Evolutionary conservation across 2,329 filamentous ascomycete genomes (phyloP), one percentile per base, ranked within the genome.

Genomic region (Huntiella bhutanensis): DNA sequence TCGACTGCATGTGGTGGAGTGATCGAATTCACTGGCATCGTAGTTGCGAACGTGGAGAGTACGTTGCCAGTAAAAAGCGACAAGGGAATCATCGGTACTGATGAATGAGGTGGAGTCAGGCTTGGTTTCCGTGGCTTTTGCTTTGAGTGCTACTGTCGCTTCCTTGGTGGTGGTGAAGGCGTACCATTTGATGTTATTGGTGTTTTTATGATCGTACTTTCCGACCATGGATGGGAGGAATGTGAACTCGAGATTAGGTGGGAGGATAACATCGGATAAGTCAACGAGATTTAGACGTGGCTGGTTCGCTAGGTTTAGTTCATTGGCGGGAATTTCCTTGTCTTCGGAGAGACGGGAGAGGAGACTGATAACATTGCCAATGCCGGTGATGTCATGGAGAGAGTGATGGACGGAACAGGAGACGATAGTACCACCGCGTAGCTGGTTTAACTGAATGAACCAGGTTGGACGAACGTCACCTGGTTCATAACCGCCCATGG

Each of bases 11-110:
- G 10, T 32, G 11, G 16, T 33, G 35, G 19, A 19, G 37, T 16
- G 22, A 6, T 28, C 7, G 7, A 28, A 10, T 16, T 43, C 41
- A 36, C 12, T 36, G 12, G 7, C 4, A 10, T 36, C 2, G 28
- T 16, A n/a, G 41, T 8, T 12, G 17, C 28, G 8, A 12, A 34
- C 7, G 7, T 33, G 41, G n/a, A 13, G 8, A 13, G 28, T 15
- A 15, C 41, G 41, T 43, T 43, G 41, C 41, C 41, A 43, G 13
- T 16, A 11, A 4, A 39, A 33, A 12, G 43, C 34, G 35, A 10
- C 15, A 22, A 45, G 13, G n/a, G 43, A 19, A 17, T 45, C 43
- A 8, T 45, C 43, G 17, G 43, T 45, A 7, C 35, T 39, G 17
- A 45, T 28, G 36, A 45, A 45, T n/a, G 34, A n/a, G 19, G 28